A percentile compares a stretch with the other conserved stretches of the same genome.
Conservation (phyloP, 805 yeast genomes). For the Monosporozyma servazzii region DNA sequence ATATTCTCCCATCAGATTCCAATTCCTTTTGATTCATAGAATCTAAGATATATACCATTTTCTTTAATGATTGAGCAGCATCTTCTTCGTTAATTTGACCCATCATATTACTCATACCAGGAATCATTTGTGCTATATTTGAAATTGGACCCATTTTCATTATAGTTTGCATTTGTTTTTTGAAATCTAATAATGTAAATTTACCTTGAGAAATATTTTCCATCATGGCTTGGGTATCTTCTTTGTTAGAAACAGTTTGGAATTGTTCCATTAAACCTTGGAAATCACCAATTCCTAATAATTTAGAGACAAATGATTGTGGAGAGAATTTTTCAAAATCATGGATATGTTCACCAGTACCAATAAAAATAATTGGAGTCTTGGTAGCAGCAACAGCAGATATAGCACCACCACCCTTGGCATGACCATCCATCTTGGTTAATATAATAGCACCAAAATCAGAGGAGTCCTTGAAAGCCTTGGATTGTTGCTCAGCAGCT, state of each 20-base stretch:
- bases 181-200: slow-evolving; percentile 83
- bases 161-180: slow-evolving; percentile 89
- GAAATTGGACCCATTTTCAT: slow-evolving; percentile 95
- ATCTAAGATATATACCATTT: slow-evolving; percentile 87
- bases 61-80: slow-evolving; percentile 70
- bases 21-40: slow-evolving; percentile 91
- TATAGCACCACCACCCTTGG: slow-evolving; percentile 99
- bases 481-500: slow-evolving; percentile 92
- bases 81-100: slow-evolving; percentile 88
- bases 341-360: slow-evolving; percentile 95
- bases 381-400: slow-evolving; percentile 96
- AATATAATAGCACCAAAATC: slow-evolving; percentile 91
- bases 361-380: slow-evolving; percentile 91
- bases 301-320: slow-evolving; percentile 77
- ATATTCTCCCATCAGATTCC: slow-evolving; percentile 78
- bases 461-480: slow-evolving; percentile 86
- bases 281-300: slow-evolving; percentile 91
- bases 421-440: slow-evolving; percentile 97
- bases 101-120: slow-evolving; percentile 82
- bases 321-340: slow-evolving; percentile 91
- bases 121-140: slow-evolving; percentile 91
- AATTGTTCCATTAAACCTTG: slow-evolving; percentile 93
- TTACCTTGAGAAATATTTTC: slow-evolving; percentile 93
- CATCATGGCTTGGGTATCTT: slow-evolving; percentile 83
- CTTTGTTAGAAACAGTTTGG: slow-evolving; percentile 56